Conservation (phyloP, 2,329 filamentous ascomycete species). For the Aspergillus texensis region DNA sequence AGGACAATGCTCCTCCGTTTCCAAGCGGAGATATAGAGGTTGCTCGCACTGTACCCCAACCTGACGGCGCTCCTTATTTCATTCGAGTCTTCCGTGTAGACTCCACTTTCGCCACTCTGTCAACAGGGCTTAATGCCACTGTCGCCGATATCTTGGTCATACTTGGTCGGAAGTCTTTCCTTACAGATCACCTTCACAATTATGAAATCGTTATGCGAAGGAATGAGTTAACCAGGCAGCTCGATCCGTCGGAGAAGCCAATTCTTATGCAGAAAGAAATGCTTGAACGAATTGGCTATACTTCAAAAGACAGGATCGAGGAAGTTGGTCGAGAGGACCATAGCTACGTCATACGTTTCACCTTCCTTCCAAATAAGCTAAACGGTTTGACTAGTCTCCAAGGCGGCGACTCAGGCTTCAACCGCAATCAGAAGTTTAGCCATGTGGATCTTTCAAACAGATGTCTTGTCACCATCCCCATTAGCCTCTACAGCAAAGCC, state of each 20-base stretch:
- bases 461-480: slow-evolving; percentile 92
- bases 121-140: slow-evolving; percentile 78
- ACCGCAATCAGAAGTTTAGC: slow-evolving; percentile 85
- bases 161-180: slow-evolving; percentile 90
- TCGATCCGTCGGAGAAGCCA: slow-evolving; percentile 77
- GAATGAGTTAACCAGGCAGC: slow-evolving; percentile 82
- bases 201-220: slow-evolving; percentile 96
- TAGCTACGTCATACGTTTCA: slow-evolving; percentile 93
- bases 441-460: slow-evolving; percentile 89
- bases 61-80: slow-evolving; percentile 78
- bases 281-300: slow-evolving; percentile 88
- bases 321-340: slow-evolving; percentile 96
- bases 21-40: slow-evolving; percentile 68
- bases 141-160: slow-evolving; percentile 87
- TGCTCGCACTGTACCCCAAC: slow-evolving; percentile 67
- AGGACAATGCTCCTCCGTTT: slow-evolving; percentile 38
- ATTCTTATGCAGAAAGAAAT: slow-evolving; percentile 89
- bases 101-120: slow-evolving; percentile 90
- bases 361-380: slow-evolving; percentile 87
- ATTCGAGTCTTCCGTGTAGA: slow-evolving; percentile 95
- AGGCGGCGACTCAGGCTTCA: slow-evolving; percentile 75
- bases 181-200: slow-evolving; percentile 86
- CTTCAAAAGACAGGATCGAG: slow-evolving; percentile 81
- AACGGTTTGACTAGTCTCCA: slow-evolving; percentile 75
- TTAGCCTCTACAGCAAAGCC: slow-evolving; percentile 88